phyloP scores from a whole-genome alignment of 139 green algal genomes.

The Tetradesmus lagerheimii region DNA sequence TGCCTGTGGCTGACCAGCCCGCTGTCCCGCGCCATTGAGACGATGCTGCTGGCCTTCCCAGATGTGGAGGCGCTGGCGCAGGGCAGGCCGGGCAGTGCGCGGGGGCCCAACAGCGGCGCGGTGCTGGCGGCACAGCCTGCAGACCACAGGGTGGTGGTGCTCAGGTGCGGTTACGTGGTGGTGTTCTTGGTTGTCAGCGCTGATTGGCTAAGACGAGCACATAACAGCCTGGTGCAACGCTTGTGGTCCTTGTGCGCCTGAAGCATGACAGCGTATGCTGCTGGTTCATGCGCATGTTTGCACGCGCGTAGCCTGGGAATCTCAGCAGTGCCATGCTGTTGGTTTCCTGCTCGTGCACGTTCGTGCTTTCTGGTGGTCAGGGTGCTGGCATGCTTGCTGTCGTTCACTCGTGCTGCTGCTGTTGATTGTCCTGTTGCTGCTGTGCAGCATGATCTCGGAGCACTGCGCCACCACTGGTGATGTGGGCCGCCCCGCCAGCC shows the following conservation, averaged over 20 bases:
- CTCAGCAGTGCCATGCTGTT: too few species aligned
- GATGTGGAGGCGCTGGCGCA: slow-evolving; percentile 28
- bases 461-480: slow-evolving; percentile 76
- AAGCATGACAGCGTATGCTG: too few species aligned
- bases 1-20: slow-evolving; percentile 76
- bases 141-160: slow-evolving; percentile 33
- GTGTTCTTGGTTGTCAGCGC: too few species aligned
- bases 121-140: not conserved
- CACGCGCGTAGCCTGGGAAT: too few species aligned
- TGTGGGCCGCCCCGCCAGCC: slow-evolving; percentile 64
- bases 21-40: slow-evolving; percentile 77
- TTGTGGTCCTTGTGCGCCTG: too few species aligned
- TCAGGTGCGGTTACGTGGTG: slow-evolving; percentile 35
- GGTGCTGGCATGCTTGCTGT: not conserved
- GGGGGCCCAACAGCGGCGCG: slow-evolving; percentile 10
- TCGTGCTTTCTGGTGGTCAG: too few species aligned
- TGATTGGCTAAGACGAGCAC: too few species aligned
- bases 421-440: not conserved
- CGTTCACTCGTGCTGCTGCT: not conserved
- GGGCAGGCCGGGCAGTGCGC: not conserved
- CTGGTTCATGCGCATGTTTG: too few species aligned
- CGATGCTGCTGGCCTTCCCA: slow-evolving; percentile 64
- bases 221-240: not conserved
- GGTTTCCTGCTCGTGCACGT: too few species aligned
- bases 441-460: slow-evolving; percentile 60